Evolutionary conservation across 441 rosid genomes (phyloP).

Genomic region (Isatis lusitanica): DNA sequence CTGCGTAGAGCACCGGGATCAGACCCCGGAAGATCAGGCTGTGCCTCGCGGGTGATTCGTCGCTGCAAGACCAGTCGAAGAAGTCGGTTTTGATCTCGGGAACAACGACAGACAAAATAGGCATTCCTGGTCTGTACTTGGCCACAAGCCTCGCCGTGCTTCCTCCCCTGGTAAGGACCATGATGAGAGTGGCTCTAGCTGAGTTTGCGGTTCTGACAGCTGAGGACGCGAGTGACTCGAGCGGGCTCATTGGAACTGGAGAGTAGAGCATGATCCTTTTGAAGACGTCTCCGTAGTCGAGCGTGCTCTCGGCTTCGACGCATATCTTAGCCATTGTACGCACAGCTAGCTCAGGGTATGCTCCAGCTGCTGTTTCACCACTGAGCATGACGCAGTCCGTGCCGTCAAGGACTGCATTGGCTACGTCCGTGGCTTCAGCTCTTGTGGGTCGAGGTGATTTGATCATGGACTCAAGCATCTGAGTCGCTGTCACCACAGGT

Average conservation of each 20-base stretch:
- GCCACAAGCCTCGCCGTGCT: conserved; percentile 93
- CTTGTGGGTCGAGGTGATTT: conserved; percentile 95
- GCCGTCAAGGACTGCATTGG: conserved; percentile 96
- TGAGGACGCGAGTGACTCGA: conserved; percentile 87
- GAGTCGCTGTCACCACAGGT: conserved; percentile 96
- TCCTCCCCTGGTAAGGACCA: conserved; percentile 92
- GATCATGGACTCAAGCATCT: conserved; percentile 98
- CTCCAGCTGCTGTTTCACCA: conserved; percentile 98
- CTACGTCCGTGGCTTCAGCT: conserved; percentile 97
- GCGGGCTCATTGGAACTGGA: conserved; percentile 91
- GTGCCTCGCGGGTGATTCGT: conserved; percentile 90
- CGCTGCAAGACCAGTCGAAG: conserved; percentile 90
- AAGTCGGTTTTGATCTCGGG: conserved; percentile 80
- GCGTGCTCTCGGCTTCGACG: conserved; percentile 83
- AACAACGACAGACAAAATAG: conserved; percentile 82
- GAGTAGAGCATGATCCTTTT: conserved; percentile 76
- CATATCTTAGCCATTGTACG: conserved; percentile 91
- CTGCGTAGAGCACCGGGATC: conserved; percentile 72
- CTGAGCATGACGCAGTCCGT: conserved; percentile 96
- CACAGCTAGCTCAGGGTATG: conserved; percentile 90
- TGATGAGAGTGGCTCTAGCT: conserved; percentile 70
- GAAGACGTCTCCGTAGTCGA: conserved; percentile 79
- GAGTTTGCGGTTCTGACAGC: conserved; percentile 92
- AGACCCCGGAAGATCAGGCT: conserved; percentile 81
- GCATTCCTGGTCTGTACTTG: conserved; percentile 90